Conservation (phyloP, 1,284 basidiomycete genomes). For the Entoloma clypeatum region DNA sequence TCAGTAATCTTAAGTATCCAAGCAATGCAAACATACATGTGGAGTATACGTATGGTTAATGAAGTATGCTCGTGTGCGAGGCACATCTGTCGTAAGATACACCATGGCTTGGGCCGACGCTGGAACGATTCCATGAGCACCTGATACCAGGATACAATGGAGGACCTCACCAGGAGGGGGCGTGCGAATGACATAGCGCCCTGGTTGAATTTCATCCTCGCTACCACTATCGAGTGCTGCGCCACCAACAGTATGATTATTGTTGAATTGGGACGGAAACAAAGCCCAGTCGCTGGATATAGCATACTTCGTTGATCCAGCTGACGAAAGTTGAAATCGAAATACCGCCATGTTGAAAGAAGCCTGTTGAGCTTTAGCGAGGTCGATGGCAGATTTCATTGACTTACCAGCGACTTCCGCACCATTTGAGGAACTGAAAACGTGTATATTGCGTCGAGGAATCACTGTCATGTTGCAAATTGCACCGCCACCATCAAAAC, state of each 20-base stretch:
- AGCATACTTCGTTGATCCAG: constrained; percentile 11
- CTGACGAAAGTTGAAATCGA: too few relatives aligned
- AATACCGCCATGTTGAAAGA: too few relatives aligned
- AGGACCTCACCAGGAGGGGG: constrained; percentile 10
- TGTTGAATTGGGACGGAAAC: constrained; percentile 5
- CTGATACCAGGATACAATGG: constrained; percentile 1
- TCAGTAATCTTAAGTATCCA: constrained; percentile 2
- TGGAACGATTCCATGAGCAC: constrained; percentile 12
- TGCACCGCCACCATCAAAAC: too few relatives aligned
- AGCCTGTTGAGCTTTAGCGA: too few relatives aligned
- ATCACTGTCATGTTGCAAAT: too few relatives aligned
- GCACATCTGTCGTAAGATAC: constrained; percentile 14
- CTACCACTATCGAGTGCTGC: constrained; percentile 15
- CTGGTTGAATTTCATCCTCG: constrained; percentile 12
- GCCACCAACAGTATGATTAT: too few relatives aligned
- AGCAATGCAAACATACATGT: constrained; percentile 10
- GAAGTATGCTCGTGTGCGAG: constrained; percentile 14
- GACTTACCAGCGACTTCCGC: constrained; percentile 11
- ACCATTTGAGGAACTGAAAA: constrained; percentile 13
- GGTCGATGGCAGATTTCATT: too few relatives aligned
- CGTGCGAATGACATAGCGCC: constrained; percentile 15
- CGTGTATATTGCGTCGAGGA: constrained; percentile 7
- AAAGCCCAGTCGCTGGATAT: constrained; percentile 5
- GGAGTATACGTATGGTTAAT: constrained; percentile 14
- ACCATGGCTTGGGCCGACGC: constrained; percentile 10